phyloP scores from a whole-genome alignment of 2,329 filamentous ascomycete species.

The Escovopsis sp. region DNA sequence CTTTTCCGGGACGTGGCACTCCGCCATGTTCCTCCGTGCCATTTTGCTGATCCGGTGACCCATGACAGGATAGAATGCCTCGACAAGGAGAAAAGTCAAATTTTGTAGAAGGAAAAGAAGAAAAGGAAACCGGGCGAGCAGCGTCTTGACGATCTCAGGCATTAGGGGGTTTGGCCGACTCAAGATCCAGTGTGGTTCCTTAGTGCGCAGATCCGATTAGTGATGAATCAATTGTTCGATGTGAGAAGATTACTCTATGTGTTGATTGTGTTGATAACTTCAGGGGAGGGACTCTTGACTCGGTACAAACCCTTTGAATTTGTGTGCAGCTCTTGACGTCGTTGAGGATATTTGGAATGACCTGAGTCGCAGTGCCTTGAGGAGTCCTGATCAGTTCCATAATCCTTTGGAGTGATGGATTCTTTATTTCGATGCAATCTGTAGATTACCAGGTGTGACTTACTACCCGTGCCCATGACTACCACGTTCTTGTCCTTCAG shows the following conservation, averaged over 20 bases:
- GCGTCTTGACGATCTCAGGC: not conserved
- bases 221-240: too few species aligned
- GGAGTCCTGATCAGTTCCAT: too few species aligned
- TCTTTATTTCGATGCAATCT: too few species aligned
- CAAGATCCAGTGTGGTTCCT: not conserved
- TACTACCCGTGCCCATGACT: not conserved
- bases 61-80: not conserved
- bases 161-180: not conserved
- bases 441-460: too few species aligned
- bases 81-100: not conserved
- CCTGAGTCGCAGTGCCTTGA: not conserved
- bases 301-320: not conserved
- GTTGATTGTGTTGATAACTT: too few species aligned
- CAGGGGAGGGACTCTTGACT: too few species aligned
- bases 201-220: too few species aligned
- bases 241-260: too few species aligned
- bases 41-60: not conserved
- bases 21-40: not conserved
- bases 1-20: not conserved
- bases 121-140: not conserved
- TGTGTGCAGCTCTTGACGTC: not conserved
- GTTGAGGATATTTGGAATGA: not conserved
- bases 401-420: too few species aligned
- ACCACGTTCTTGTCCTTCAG: not conserved
- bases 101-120: not conserved